Evolutionary conservation across 352 stramenopile species (phyloP).

Genomic region (Phytophthora palmivora): DNA sequence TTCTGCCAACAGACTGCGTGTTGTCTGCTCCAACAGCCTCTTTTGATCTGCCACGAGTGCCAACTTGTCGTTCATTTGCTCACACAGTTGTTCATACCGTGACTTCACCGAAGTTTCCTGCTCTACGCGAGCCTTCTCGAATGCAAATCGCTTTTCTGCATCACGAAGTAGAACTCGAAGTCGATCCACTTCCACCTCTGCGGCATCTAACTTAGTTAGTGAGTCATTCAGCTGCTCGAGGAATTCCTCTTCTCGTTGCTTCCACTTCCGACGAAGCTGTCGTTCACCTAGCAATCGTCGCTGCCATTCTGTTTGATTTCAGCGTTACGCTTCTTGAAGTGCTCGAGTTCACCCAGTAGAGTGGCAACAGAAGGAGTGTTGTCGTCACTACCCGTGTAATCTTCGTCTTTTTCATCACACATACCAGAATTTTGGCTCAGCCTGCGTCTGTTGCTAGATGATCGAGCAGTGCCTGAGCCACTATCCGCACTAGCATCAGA

Average conservation of each 20-base stretch:
- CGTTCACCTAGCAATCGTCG: slow-evolving; percentile 78
- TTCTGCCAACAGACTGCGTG: slow-evolving; percentile 67
- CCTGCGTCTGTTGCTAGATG: slow-evolving; percentile 17
- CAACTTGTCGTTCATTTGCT: slow-evolving; percentile 79
- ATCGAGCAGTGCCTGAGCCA: slow-evolving; percentile 7
- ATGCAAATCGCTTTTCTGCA: slow-evolving; percentile 73
- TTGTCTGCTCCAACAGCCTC: slow-evolving; percentile 83
- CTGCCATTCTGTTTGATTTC: slow-evolving; percentile 86
- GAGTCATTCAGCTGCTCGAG: slow-evolving; percentile 70
- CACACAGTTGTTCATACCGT: slow-evolving; percentile 77
- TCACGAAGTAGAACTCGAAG: slow-evolving; percentile 63
- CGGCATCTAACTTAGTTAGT: slow-evolving; percentile 55
- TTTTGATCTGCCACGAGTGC: slow-evolving; percentile 72
- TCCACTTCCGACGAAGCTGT: slow-evolving; percentile 83
- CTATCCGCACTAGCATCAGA: slow-evolving; percentile 11
- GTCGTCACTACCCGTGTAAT: slow-evolving; percentile 37
- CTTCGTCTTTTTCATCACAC: slow-evolving; percentile 38
- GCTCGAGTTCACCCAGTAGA: slow-evolving; percentile 62
- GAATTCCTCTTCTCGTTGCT: slow-evolving; percentile 79
- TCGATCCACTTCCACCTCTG: slow-evolving; percentile 47
- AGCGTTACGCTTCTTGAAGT: slow-evolving; percentile 83
- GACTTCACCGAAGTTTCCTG: slow-evolving; percentile 82
- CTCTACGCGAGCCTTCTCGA: slow-evolving; percentile 73
- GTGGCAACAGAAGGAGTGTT: slow-evolving; percentile 31
- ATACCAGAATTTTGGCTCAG: slow-evolving; percentile 20